Base-by-base conservation (phyloP, 2,329 filamentous ascomycete genomes). In the Coleophoma eucalyptorum region DNA sequence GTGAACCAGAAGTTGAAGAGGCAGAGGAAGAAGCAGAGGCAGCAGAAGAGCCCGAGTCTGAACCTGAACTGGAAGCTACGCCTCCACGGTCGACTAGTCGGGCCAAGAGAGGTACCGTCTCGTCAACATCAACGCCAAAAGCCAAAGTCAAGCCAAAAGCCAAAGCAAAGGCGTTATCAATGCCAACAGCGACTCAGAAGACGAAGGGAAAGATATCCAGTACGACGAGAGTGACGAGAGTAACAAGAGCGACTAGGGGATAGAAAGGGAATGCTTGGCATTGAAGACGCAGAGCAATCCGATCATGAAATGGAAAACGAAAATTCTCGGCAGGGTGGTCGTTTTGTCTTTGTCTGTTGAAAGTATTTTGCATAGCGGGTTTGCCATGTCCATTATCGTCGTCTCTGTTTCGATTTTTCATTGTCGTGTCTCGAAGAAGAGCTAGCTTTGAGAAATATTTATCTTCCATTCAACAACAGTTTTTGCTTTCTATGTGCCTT, bases 61-160 rank as follows among this genome's bases (percentile, higher is more conserved):
- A 49, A 15, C 46, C 40, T 15, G 43, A 56, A 31, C 50, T 43
- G 15, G 26, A 49, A 3, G 19, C 46, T 11, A 11, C 54, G 12
- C 49, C 55, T 8, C 55, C 57, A 18, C 43, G 20, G 12, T 47
- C 58, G 1, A 57, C 50, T 16, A 48, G 50, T 5, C 55, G 50
- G 26, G 41, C 51, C 5, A 54, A 52, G 32, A 33, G 49, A 46
- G 21, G 45, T 34, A 12, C 46, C 18, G 26, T 37, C 35, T 32
- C 50, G 7, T 2, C 26, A 26, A 26, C 26, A 26, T 26, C 26
- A 2, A 49, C 34, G 35, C 26, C 46, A n/a, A 56, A 50, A 50
- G 50, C 43, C 15, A 58, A 46, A 42, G 54, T 45, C 12, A 59
- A 50, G 50, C 48, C 37, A 16, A 56, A 49, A 38, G 35, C 42